Conservation (phyloP, 2,329 filamentous ascomycete species). For the Colletotrichum theobromicola region DNA sequence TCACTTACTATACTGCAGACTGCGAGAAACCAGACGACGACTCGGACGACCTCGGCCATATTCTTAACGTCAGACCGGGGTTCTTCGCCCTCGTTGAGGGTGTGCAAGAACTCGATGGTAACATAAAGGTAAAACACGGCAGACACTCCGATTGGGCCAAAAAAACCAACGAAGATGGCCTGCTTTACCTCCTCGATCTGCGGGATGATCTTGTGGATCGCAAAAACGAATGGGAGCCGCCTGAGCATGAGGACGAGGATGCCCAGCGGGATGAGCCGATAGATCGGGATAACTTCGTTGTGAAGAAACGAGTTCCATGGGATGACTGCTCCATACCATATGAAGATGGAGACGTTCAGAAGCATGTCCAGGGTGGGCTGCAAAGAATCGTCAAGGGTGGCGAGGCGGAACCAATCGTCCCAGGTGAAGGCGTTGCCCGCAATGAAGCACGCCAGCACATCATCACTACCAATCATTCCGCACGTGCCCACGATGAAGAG, state of each 20-base stretch:
- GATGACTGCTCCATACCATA: constrained; percentile 88
- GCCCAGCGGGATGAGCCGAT: constrained; percentile 75
- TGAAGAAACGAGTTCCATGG: constrained; percentile 76
- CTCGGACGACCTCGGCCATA: constrained; percentile 68
- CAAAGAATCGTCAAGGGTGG: constrained; percentile 89
- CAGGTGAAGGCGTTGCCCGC: constrained; percentile 91
- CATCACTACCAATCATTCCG: constrained; percentile 86
- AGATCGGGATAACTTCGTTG: constrained; percentile 74
- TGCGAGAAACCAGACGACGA: constrained; percentile 86
- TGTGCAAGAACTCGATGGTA: constrained; percentile 73
- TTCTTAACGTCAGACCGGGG: constrained; percentile 69
- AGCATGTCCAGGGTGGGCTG: constrained; percentile 96
- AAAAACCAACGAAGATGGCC: constrained; percentile 88
- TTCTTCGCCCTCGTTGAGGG: constrained; percentile 61
- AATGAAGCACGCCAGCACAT: constrained; percentile 90
- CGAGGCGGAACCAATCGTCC: constrained; percentile 92
- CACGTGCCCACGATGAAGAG: constrained; percentile 88
- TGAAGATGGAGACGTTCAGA: constrained; percentile 85
- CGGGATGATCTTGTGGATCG: constrained; percentile 75
- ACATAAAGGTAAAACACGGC: constrained; percentile 91
- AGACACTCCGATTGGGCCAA: constrained; percentile 89
- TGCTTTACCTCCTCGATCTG: constrained; percentile 79
- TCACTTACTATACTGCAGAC: constrained; percentile 80
- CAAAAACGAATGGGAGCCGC: constrained; percentile 77
- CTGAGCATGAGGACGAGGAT: constrained; percentile 79